Base-by-base conservation (phyloP, 2,329 filamentous ascomycete genomes). In the Hypomyces rosellus region DNA sequence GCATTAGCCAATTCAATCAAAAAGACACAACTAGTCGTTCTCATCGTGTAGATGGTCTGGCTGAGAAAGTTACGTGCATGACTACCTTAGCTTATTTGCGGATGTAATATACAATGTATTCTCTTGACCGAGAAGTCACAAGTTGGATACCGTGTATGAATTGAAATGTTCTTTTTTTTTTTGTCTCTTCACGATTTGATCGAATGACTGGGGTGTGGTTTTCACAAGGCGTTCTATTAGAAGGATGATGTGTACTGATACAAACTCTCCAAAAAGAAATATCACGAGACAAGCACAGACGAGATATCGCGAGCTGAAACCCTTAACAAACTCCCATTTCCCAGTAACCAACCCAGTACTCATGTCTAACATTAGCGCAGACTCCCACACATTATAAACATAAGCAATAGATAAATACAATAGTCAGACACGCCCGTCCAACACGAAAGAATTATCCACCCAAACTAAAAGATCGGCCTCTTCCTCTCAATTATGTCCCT, bases 1-100 rank as follows among this genome's bases (percentile, higher is more conserved):
- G 77, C 76, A 75, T 75, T 82, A 82, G 77, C 77, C 72, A 71
- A 46, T 71, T 66, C 64, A 74, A 71, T 65, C 62, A 64, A 67
- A 61, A 30, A 30, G 25, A 30, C 25, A 30, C 63, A 63, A 53
- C 55, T 62, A 63, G 61, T 65, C 59, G 40, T 41, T 34, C 15
- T 49, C 50, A 38, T 36, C 33, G 41, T 46, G 36, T 40, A 45
- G 13, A 34, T 46, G 16, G 15, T 43, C 44, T 52, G 42, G 45
- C 42, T 45, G 41, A 52, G 46, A 49, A 45, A 30, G 34, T 49
- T 52, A 33, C 40, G 46, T 52, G 50, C 47, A 50, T 50, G 41
- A 30, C 39, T 45, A 42, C 33, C 45, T 42, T 36, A 48, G 45
- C 38, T 41, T 22, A 45, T 48, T 34, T 30, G 34, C 40, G 49